Evolutionary conservation across 495 filamentous ascomycete species (phyloP).

Genomic region (Neurospora discreta): DNA sequence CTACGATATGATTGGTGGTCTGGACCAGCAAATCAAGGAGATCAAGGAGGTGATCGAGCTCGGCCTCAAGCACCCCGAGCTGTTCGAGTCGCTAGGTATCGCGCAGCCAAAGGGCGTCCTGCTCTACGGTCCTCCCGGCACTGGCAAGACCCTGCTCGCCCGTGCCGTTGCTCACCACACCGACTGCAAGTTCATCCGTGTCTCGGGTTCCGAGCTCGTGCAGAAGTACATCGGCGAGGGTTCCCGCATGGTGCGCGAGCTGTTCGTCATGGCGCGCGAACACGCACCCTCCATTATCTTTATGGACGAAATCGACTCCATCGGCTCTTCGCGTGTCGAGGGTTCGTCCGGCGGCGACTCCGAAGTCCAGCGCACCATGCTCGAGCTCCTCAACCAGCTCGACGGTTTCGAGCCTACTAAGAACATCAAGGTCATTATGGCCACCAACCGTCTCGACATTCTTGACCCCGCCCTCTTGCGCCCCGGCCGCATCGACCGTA

Average conservation of each 20-base stretch:
- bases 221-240: constrained; percentile 99
- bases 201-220: constrained; percentile 89
- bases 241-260: constrained; percentile 93
- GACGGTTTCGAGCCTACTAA: constrained; percentile 99
- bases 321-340: constrained; percentile 93
- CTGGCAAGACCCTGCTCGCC: constrained; percentile 91
- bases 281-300: constrained; percentile 99
- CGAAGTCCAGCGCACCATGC: constrained; percentile 99
- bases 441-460: constrained; percentile 95
- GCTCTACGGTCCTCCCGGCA: constrained; percentile 93
- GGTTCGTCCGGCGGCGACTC: constrained; percentile 91
- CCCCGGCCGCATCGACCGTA: constrained; percentile 93
- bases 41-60: constrained; percentile 99
- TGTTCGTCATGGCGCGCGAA: constrained; percentile 98
- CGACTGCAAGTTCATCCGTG: constrained; percentile 97
- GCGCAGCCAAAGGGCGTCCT: constrained; percentile 97
- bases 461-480: constrained; percentile 89
- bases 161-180: constrained; percentile 96
- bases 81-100: constrained; percentile 97
- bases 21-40: constrained; percentile 99
- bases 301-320: constrained; percentile 99
- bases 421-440: constrained; percentile 99
- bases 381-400: constrained; percentile 95
- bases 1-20: constrained; percentile 99
- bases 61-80: constrained; percentile 92